phyloP scores from a whole-genome alignment of 2,329 filamentous ascomycete genomes.

The Ceratocystiopsis sp. region DNA sequence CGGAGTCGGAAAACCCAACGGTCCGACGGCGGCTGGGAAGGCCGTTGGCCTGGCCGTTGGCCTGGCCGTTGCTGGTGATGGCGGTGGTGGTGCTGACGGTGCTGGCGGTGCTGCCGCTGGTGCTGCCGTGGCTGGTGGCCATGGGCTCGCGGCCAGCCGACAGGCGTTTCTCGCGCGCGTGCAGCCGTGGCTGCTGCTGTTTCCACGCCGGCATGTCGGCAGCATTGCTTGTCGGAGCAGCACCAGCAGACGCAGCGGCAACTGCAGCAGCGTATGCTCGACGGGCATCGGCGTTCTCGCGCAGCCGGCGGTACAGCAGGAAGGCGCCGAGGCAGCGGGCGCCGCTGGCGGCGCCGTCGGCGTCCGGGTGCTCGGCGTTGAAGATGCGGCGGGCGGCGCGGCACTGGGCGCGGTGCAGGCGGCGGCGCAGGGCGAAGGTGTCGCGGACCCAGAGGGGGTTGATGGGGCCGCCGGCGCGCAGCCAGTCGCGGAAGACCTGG shows the following conservation, averaged over 20 bases:
- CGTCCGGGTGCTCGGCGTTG: constrained; percentile 27
- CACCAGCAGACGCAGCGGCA: too few relatives aligned
- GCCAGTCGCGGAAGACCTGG: constrained; percentile 36
- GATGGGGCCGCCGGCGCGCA: constrained; percentile 34
- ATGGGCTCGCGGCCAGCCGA: constrained; percentile 6
- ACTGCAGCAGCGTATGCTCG: background rate
- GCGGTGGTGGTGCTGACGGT: background rate
- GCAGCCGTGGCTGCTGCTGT: constrained; percentile 8
- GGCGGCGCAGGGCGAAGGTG: constrained; percentile 28
- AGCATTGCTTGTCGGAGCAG: background rate
- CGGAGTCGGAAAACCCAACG: too few relatives aligned
- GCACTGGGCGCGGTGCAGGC: constrained; percentile 41
- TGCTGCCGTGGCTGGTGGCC: constrained; percentile 3
- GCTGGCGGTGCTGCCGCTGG: background rate
- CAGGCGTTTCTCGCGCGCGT: constrained; percentile 3
- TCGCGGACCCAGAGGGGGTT: constrained; percentile 38
- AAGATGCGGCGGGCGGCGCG: constrained; percentile 39
- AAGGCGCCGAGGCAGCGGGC: constrained; percentile 39
- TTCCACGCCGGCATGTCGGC: constrained; percentile 12
- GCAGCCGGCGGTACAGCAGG: constrained; percentile 33
- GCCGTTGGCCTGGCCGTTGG: too few relatives aligned
- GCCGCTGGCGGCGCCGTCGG: constrained; percentile 13
- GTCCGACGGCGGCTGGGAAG: too few relatives aligned
- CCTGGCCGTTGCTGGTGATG: background rate
- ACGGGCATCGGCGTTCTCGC: constrained; percentile 20